A percentile compares a stretch with the other conserved stretches of the same genome.
Conservation (phyloP, 257 asterid species). For the Rhazya stricta region DNA sequence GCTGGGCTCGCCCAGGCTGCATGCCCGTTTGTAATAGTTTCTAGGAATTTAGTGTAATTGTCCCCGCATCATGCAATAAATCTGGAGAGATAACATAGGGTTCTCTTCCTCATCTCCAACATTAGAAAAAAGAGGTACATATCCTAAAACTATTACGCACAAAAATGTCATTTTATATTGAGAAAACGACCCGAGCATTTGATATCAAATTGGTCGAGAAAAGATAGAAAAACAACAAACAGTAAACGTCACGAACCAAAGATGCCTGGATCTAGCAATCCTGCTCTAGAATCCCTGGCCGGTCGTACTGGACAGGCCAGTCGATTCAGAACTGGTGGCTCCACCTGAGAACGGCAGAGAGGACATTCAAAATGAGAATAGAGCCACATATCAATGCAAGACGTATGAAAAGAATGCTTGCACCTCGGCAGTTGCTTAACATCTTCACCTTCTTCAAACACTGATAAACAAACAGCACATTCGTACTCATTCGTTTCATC, state of each 20-base stretch:
- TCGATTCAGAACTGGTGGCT: constrained; percentile 18
- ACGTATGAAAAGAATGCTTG: constrained; percentile 61
- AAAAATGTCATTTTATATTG: background rate
- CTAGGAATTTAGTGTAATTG: too few species aligned
- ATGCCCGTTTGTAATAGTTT: background rate
- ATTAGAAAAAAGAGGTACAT: background rate
- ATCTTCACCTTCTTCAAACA: constrained; percentile 60
- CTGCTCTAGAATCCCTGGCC: constrained; percentile 28
- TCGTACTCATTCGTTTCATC: constrained; percentile 22
- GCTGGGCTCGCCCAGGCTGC: background rate
- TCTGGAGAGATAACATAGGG: background rate
- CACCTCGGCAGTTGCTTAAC: constrained; percentile 52
- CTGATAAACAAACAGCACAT: constrained; percentile 67
- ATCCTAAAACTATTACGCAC: background rate
- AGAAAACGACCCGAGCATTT: background rate
- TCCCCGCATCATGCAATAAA: background rate
- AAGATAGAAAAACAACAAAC: background rate
- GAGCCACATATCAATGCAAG: constrained; percentile 82
- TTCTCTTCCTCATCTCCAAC: background rate
- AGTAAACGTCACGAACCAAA: constrained; percentile 20
- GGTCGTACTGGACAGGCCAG: background rate
- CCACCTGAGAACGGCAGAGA: constrained; percentile 63
- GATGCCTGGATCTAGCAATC: constrained; percentile 20
- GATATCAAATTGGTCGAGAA: background rate
- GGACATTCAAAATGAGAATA: constrained; percentile 65